Percentiles rank a stretch among this genome's conserved stretches.
Conservation (phyloP, 768 basidiomycete species). For the Mycena epipterygia region DNA sequence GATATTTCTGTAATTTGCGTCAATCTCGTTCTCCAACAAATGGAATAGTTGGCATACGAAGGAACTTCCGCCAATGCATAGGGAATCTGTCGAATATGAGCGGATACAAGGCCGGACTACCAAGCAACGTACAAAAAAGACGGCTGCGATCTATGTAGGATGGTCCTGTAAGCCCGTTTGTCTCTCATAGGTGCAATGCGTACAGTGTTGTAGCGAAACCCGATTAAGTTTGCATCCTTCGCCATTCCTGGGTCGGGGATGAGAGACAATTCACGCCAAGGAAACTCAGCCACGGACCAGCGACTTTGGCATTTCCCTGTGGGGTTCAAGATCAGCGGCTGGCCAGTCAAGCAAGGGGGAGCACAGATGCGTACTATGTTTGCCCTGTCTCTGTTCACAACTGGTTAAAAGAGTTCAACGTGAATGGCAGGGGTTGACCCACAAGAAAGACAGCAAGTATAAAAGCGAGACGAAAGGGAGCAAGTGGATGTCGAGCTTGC, state of each 20-base stretch:
- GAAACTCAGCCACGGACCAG: conserved; percentile 25
- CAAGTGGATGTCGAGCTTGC: conserved; percentile 51
- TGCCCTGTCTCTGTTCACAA: conserved; percentile 40
- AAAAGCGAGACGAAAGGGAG: conserved; percentile 53
- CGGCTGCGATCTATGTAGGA: conserved; percentile 39
- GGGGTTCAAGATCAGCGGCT: too few relatives aligned
- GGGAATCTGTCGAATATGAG: conserved; percentile 38
- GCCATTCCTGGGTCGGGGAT: conserved; percentile 37
- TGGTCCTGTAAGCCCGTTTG: neutral
- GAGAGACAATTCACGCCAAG: neutral
- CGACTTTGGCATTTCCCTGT: conserved; percentile 43
- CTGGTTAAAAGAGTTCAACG: neutral
- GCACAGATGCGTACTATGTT: conserved; percentile 38
- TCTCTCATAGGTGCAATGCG: neutral
- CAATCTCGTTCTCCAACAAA: neutral
- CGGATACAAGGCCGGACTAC: neutral
- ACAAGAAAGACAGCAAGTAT: conserved; percentile 56
- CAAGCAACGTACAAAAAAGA: conserved; percentile 41
- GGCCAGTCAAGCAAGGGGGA: neutral
- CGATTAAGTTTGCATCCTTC: conserved; percentile 40
- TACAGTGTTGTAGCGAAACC: conserved; percentile 44
- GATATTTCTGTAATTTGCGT: conserved; percentile 38
- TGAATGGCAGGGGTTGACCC: conserved; percentile 24
- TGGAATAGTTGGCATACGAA: conserved; percentile 36
- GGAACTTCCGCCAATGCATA: conserved; percentile 46